phyloP scores from a whole-genome alignment of 305 asterid species.

The Fraxinus sp. region DNA sequence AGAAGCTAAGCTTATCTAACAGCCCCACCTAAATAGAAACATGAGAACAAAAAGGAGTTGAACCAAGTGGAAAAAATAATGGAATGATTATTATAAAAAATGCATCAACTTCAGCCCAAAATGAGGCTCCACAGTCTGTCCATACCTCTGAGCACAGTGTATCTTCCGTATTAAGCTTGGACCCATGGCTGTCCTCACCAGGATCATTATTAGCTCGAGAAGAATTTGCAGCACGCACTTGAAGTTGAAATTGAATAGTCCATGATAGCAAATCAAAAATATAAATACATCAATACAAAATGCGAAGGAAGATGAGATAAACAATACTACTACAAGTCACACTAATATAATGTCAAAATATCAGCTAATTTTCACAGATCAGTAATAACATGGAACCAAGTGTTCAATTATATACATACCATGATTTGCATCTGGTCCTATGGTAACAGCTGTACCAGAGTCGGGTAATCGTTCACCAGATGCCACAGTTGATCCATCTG shows the following conservation, averaged over 20 bases:
- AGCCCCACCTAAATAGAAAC: not conserved
- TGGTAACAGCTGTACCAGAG: conserved; percentile 41
- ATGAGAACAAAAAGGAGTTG: not conserved
- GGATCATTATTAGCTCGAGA: conserved; percentile 47
- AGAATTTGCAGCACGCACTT: conserved; percentile 48
- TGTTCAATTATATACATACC: conserved; percentile 32
- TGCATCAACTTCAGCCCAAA: conserved; percentile 1
- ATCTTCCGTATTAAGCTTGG: conserved; percentile 46
- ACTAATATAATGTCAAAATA: conserved; percentile 6
- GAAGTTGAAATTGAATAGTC: conserved; percentile 30
- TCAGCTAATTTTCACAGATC: conserved; percentile 17
- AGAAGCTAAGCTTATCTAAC: not conserved
- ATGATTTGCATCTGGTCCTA: conserved; percentile 45
- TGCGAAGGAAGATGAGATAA: conserved; percentile 1
- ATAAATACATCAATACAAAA: not conserved
- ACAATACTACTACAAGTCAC: not conserved
- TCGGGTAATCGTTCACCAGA: conserved; percentile 49
- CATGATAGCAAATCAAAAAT: conserved; percentile 20
- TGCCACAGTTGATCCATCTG: conserved; percentile 39
- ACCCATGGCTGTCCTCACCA: conserved; percentile 41
- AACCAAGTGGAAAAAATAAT: not conserved
- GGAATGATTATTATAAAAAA: not conserved
- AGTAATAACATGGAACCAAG: conserved; percentile 18
- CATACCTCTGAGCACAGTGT: conserved; percentile 54
- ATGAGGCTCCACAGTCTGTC: conserved; percentile 5